Evolutionary conservation across 2,329 filamentous ascomycete species (phyloP).

Genomic region (Aureobasidium subglaciale): DNA sequence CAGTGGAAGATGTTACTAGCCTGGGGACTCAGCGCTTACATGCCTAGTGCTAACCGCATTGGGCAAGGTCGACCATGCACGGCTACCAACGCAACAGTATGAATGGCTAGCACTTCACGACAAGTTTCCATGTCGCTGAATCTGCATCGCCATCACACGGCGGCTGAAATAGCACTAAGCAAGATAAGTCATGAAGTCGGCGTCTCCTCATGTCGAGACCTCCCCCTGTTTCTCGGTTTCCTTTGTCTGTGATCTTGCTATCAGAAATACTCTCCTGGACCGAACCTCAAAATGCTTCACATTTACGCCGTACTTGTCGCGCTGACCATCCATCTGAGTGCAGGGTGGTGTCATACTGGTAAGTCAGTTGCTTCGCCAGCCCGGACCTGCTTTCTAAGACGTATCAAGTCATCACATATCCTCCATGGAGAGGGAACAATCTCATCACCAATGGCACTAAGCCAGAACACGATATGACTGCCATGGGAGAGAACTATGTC

Average conservation of each 20-base stretch:
- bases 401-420: conserved; percentile 82
- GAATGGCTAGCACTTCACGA: background rate
- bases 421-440: conserved; percentile 81
- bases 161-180: background rate
- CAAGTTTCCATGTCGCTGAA: background rate
- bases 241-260: background rate
- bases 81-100: background rate
- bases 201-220: background rate
- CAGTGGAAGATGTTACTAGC: background rate
- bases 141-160: conserved; percentile 3
- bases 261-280: background rate
- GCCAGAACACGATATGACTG: conserved; percentile 31
- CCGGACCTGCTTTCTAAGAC: conserved; percentile 30
- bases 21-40: conserved; percentile 1
- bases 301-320: background rate
- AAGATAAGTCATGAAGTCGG: conserved; percentile 5
- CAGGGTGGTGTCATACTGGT: background rate
- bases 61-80: background rate
- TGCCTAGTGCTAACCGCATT: background rate
- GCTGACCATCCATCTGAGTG: background rate
- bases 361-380: background rate
- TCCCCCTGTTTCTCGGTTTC: background rate
- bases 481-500: conserved; percentile 39
- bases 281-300: background rate
- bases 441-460: conserved; percentile 63